Base-by-base conservation (phyloP, 2,329 filamentous ascomycete species). In the Cladophialophora bantiana region DNA sequence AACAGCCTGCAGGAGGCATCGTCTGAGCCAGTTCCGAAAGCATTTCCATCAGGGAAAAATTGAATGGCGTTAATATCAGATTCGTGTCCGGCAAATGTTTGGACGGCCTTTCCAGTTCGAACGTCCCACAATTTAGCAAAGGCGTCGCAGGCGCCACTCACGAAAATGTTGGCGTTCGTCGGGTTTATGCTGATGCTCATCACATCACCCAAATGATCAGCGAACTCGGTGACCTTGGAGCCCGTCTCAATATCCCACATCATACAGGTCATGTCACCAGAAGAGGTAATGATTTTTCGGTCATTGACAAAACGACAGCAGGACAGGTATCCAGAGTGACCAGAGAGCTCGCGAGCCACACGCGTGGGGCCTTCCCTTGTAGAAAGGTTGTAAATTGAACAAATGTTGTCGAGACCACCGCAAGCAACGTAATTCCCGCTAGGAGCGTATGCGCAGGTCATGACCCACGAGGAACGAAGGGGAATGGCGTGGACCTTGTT, bases 141-240 rank as follows among this genome's bases (percentile, higher is more conserved):
- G 15, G 94, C 94, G 80, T 99, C 95, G 81, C 95, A 99, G 75
- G 95, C 95, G 79, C 95, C 95, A n/a, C 95, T 98, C 71, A 98
- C 95, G 78, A 99, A 99, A 71, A 96, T 95, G 82, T 98, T 98
- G 82, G 97, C 94, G 83, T 98, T 97, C 70, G 96, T 96, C 1
- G 95, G 95, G 83, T 99, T 98, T 81, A 99, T 92, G 86, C 94
- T 98, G 83, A 98, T 93, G 85, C 94, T 98, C 95, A 99, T 99
- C 74, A 99, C 95, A 77, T 99, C 95, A 78, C 95, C 95, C 10
- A 99, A 86, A 79, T 99, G 95, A 81, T 99, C 95, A 76, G 95
- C 95, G 74, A 98, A 99, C 79, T 99, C 95, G 77, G 94, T 96
- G 50, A 97, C 91, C 83, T 97, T 97, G 72, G 94, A 93, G 65